Conservation (phyloP, 2,329 filamentous ascomycete species). For the Clathrospora elynae region DNA sequence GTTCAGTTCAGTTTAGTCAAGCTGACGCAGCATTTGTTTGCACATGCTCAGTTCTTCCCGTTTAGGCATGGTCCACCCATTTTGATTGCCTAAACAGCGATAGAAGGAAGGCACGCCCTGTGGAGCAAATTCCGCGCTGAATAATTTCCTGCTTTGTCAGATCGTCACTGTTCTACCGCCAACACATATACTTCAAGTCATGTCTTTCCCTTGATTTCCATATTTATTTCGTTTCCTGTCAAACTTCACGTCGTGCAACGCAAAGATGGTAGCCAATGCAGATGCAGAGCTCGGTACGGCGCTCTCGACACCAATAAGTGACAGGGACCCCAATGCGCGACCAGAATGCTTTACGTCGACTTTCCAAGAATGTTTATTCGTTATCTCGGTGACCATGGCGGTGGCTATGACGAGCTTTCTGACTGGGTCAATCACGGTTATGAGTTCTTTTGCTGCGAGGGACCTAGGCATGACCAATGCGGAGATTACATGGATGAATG, state of each 20-base stretch:
- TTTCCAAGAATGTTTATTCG: constrained; percentile 67
- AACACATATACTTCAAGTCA: background rate
- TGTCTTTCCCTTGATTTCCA: background rate
- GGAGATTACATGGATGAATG: constrained; percentile 70
- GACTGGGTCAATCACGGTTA: constrained; percentile 64
- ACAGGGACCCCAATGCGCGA: constrained; percentile 45
- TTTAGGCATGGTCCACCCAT: background rate
- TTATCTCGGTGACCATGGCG: constrained; percentile 69
- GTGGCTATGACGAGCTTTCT: constrained; percentile 67
- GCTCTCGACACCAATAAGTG: constrained; percentile 26
- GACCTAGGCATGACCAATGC: constrained; percentile 68
- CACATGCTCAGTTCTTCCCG: background rate
- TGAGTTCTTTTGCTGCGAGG: constrained; percentile 64
- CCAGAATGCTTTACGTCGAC: constrained; percentile 67
- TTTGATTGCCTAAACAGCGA: constrained; percentile 5
- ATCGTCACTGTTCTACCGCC: background rate
- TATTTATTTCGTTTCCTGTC: background rate
- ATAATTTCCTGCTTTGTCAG: constrained; percentile 14
- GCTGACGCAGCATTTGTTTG: background rate
- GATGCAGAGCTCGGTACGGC: constrained; percentile 21
- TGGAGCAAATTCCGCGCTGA: constrained; percentile 29
- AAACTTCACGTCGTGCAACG: background rate
- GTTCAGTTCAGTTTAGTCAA: no score
- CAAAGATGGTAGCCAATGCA: constrained; percentile 19
- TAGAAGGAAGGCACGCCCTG: background rate